Percentiles rank a stretch among this genome's conserved stretches.
Evolutionary conservation across 176 grass and related monocot genomes (phyloP).

Genomic region (Carex littledalei): DNA sequence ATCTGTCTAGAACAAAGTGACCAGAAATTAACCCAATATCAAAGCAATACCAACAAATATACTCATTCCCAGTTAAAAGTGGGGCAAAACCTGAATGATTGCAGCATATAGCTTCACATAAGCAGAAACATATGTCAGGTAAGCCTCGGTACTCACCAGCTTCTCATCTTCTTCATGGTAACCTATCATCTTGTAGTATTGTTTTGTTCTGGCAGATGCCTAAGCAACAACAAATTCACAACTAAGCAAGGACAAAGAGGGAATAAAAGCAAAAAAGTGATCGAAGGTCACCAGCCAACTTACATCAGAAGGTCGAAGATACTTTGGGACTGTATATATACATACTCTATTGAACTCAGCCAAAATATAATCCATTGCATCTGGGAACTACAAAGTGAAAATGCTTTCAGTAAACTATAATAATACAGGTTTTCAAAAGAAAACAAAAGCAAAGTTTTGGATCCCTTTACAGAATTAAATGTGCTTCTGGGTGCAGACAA

Average conservation of each 20-base stretch:
- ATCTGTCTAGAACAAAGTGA: not conserved
- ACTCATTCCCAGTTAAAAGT: not conserved
- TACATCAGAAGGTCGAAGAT: conserved; percentile 88
- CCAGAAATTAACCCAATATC: not conserved
- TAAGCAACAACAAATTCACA: conserved; percentile 30
- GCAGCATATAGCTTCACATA: conserved; percentile 87
- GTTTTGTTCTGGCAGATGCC: conserved; percentile 40
- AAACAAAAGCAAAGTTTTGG: not conserved
- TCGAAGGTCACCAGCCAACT: conserved; percentile 23
- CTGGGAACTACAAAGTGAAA: conserved; percentile 37
- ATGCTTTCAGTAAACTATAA: not conserved
- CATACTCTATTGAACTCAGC: conserved; percentile 88
- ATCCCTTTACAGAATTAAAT: not conserved
- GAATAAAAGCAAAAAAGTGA: not conserved
- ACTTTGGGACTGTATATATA: conserved; percentile 85
- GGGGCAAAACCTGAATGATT: conserved; percentile 69
- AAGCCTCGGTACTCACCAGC: conserved; percentile 57
- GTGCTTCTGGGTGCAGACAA: not conserved
- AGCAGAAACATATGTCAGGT: conserved; percentile 47
- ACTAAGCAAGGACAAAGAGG: conserved; percentile 7
- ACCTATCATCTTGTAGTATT: conserved; percentile 70
- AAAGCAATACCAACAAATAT: not conserved
- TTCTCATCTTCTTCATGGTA: conserved; percentile 78
- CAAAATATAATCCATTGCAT: conserved; percentile 75
- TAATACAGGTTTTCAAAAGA: not conserved